phyloP scores from a whole-genome alignment of 1,284 basidiomycete genomes.

The Jaminaea rosea region DNA sequence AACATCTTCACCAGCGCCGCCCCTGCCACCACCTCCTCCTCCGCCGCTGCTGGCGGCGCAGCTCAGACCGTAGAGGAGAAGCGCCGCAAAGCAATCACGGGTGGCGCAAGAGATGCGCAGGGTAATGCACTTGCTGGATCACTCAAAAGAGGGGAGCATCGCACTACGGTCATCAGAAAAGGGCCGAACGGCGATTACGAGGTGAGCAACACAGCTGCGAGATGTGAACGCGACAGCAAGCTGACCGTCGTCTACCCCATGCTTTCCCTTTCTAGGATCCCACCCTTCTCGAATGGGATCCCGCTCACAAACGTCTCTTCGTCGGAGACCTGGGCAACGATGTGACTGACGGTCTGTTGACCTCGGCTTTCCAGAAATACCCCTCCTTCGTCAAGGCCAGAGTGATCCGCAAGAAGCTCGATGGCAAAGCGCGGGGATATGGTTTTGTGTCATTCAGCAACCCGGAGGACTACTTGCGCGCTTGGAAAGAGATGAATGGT shows the following conservation, averaged over 20 bases:
- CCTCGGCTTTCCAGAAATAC: slow-evolving; percentile 82
- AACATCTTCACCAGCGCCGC: background rate
- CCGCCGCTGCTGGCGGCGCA: background rate
- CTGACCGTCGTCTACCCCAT: too few relatives aligned
- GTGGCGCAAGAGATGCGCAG: slow-evolving; percentile 14
- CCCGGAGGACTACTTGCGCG: slow-evolving; percentile 93
- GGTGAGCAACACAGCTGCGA: too few relatives aligned
- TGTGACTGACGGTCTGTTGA: slow-evolving; percentile 84
- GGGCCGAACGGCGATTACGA: slow-evolving; percentile 95
- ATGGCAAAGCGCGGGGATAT: slow-evolving; percentile 74
- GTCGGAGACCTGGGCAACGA: slow-evolving; percentile 98
- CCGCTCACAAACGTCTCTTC: slow-evolving; percentile 97
- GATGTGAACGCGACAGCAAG: too few relatives aligned
- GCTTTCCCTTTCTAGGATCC: too few relatives aligned
- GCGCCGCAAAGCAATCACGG: background rate
- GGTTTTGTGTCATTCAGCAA: slow-evolving; percentile 97
- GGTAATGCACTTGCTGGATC: slow-evolving; percentile 27
- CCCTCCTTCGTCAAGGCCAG: slow-evolving; percentile 85
- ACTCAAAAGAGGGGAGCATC: slow-evolving; percentile 72
- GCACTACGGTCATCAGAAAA: slow-evolving; percentile 86
- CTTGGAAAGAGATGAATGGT: slow-evolving; percentile 99
- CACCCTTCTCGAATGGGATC: slow-evolving; percentile 93
- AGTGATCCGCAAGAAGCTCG: slow-evolving; percentile 78
- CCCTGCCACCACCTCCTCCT: slow-evolving; percentile 8
- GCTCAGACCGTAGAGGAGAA: slow-evolving; percentile 1